Evolutionary conservation across 768 basidiomycete genomes (phyloP), one percentile per base, ranked within the genome.

Genomic region (Boletus sp.): DNA sequence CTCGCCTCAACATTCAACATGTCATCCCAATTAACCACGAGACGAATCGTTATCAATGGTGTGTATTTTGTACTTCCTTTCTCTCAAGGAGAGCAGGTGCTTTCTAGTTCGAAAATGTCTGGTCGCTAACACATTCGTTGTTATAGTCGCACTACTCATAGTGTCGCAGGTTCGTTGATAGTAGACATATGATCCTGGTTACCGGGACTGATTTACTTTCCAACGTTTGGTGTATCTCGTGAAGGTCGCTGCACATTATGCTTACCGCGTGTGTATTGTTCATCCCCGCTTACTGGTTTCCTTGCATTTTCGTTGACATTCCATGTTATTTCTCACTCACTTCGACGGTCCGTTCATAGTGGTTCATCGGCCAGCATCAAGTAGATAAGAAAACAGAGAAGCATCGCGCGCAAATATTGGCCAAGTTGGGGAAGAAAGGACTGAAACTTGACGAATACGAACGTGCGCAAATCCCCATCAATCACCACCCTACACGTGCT

Each of bases 401-500:
- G 49, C 90, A 88, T 65, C 85, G 88, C 33, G 59, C 84, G 53
- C 84, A 89, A 61, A 83, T 85, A 11, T 63, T 91, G 55, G 83
- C 87, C 61, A 83, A 81, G 49, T 70, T 90, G 17, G 88, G 88
- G 4, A 86, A 90, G 68, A 80, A 73, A 38, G 79, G 83, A 46
- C 75, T 97, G 5, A 82, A 90, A 60, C 77, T 99, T 50, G 84
- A 90, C 63, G 95, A 98, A 71, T 91, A 98, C 66, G 96, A 99
- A 76, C 74, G 91, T 92, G 69, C 58, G 87, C 70, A 29, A 14
- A 14, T 25, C 19, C n/a, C 29, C n/a, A 10, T 43, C 3, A 13
- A 7, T 13, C 13, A 32, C 17, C 34, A 9, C 15, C 27, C 9
- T 19, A 14, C 17, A 9, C 14, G 23, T 3, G 1, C 38, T 44